Evolutionary conservation across 2,329 filamentous ascomycete genomes (phyloP).

Genomic region (Fusarium albosuccineum): DNA sequence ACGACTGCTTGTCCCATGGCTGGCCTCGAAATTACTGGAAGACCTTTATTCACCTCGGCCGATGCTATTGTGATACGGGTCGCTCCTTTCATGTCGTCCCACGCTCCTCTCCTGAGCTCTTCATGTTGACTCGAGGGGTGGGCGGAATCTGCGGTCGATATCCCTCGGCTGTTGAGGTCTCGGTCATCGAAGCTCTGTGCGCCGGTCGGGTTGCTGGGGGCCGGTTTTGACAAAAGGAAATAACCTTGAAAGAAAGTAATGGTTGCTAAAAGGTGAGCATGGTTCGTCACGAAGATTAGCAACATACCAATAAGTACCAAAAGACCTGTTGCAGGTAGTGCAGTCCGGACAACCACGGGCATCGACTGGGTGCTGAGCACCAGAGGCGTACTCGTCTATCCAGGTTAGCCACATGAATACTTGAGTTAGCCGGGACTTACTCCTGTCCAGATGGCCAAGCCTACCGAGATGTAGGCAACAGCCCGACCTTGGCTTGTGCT

Average conservation of each 20-base stretch:
- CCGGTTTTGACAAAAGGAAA: slow-evolving; percentile 19
- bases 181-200: slow-evolving; percentile 25
- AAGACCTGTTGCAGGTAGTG: slow-evolving; percentile 65
- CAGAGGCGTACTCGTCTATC: slow-evolving; percentile 64
- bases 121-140: slow-evolving; percentile 63
- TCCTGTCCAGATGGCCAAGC: slow-evolving; percentile 66
- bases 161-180: slow-evolving; percentile 31
- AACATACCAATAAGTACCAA: slow-evolving; percentile 61
- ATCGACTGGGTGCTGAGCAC: slow-evolving; percentile 61
- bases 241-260: slow-evolving; percentile 54
- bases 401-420: slow-evolving; percentile 8
- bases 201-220: slow-evolving; percentile 7
- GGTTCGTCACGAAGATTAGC: neutral
- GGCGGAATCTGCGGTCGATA: slow-evolving; percentile 58
- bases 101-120: slow-evolving; percentile 60
- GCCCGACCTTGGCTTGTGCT: slow-evolving; percentile 54
- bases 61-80: slow-evolving; percentile 23
- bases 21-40: slow-evolving; percentile 57
- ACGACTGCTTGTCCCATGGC: slow-evolving; percentile 51
- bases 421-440: slow-evolving; percentile 54
- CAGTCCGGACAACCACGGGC: slow-evolving; percentile 60
- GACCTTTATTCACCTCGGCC: slow-evolving; percentile 39
- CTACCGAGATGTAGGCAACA: slow-evolving; percentile 57
- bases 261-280: slow-evolving; percentile 40
- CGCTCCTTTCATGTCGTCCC: slow-evolving; percentile 42